phyloP scores from a whole-genome alignment of 768 basidiomycete genomes.

The Fomitopsis serialis region DNA sequence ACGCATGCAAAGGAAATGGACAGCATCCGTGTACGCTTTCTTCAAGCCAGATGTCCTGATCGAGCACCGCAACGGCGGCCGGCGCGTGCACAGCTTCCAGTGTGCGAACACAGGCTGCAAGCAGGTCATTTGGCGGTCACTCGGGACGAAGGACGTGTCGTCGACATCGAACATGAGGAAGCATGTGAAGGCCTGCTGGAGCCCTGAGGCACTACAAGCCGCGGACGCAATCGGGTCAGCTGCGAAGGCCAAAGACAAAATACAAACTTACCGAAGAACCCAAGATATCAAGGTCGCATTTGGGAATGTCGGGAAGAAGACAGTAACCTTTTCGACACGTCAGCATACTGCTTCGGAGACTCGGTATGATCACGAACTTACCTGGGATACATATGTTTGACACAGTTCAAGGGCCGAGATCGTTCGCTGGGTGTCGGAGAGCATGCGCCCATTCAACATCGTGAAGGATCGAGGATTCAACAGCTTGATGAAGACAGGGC shows the following conservation, averaged over 20 bases:
- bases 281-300: constrained; percentile 22
- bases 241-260: background rate
- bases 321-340: constrained; percentile 26
- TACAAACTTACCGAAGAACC: constrained; percentile 1
- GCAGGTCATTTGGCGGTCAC: constrained; percentile 12
- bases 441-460: constrained; percentile 28
- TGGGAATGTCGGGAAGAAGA: constrained; percentile 22
- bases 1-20: constrained; percentile 24
- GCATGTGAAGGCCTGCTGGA: constrained; percentile 30
- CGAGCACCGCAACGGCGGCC: constrained; percentile 15
- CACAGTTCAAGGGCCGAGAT: constrained; percentile 21
- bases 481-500: constrained; percentile 28
- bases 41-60: constrained; percentile 23
- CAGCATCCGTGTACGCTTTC: constrained; percentile 30
- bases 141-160: constrained; percentile 20
- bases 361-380: constrained; percentile 11
- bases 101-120: constrained; percentile 21
- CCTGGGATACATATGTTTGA: background rate
- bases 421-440: constrained; percentile 32
- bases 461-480: constrained; percentile 29
- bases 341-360: constrained; percentile 22
- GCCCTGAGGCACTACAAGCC: constrained; percentile 18
- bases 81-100: constrained; percentile 24
- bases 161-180: constrained; percentile 26
- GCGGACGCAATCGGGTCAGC: constrained; percentile 5